Evolutionary conservation across 2,329 filamentous ascomycete species (phyloP).

Genomic region (Penicillium nordicum): DNA sequence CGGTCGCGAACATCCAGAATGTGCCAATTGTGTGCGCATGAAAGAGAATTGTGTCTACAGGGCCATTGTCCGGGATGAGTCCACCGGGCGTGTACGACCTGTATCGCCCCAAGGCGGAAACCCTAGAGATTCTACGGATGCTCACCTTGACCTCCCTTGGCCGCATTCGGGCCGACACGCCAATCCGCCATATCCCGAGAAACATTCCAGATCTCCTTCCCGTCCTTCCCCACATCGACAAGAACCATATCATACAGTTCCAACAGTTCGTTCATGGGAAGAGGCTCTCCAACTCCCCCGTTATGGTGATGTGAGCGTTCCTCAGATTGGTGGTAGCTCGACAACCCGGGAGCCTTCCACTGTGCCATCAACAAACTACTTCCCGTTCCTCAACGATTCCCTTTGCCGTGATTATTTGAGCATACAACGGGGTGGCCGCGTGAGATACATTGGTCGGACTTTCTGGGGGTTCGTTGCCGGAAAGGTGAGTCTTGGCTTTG

Average conservation of each 20-base stretch:
- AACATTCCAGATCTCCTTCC: neutral
- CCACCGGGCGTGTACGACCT: neutral
- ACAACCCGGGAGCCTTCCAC: neutral
- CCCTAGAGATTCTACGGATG: neutral
- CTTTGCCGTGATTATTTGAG: neutral
- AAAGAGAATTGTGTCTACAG: constrained; percentile 12
- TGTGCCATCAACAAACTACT: neutral
- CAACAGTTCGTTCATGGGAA: neutral
- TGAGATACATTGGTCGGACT: neutral
- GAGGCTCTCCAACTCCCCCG: neutral
- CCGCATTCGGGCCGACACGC: neutral
- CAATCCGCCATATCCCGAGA: neutral
- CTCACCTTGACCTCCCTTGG: neutral
- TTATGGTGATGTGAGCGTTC: neutral
- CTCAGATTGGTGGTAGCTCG: neutral
- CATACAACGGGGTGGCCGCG: neutral
- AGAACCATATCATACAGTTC: neutral
- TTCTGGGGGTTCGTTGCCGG: neutral
- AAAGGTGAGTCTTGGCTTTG: neutral
- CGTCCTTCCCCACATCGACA: neutral
- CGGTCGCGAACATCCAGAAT: constrained; percentile 16
- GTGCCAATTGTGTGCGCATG: constrained; percentile 14
- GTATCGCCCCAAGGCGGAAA: neutral
- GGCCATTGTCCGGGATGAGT: neutral
- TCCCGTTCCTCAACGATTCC: neutral